A percentile compares a stretch with the other conserved stretches of the same genome.
phyloP scores from a whole-genome alignment of 495 filamentous ascomycete species.

The Hypoxylon subgilvum region DNA sequence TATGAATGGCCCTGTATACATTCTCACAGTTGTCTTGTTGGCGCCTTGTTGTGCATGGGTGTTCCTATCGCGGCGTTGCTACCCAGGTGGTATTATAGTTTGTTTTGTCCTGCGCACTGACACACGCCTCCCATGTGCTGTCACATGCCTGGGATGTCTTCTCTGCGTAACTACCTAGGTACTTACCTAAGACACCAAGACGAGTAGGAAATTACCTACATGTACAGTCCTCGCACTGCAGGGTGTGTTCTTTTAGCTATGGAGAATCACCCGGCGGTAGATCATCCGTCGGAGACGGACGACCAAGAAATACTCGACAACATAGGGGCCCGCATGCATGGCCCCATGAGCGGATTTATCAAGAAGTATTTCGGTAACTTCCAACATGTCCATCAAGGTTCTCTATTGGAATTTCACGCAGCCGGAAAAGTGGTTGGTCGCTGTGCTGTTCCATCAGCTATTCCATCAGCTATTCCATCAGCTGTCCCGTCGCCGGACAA shows the following conservation, averaged over 20 bases:
- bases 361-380: conserved; percentile 35
- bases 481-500: conserved; percentile 20
- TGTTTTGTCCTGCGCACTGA: too few relatives aligned
- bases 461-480: conserved; percentile 23
- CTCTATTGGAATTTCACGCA: conserved; percentile 22
- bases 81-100: too few relatives aligned
- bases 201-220: too few relatives aligned
- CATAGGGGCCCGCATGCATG: conserved; percentile 37
- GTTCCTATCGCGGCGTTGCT: too few relatives aligned
- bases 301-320: conserved; percentile 40
- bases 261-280: conserved; percentile 16
- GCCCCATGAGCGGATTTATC: conserved; percentile 37
- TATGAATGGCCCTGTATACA: too few relatives aligned
- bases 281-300: conserved; percentile 14
- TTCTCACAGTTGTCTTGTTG: too few relatives aligned
- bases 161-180: not conserved
- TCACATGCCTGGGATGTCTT: too few relatives aligned
- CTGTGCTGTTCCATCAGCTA: conserved; percentile 23
- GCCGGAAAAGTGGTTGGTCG: conserved; percentile 14
- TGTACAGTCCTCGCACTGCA: too few relatives aligned
- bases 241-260: conserved; percentile 9
- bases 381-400: conserved; percentile 26
- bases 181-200: too few relatives aligned
- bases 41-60: too few relatives aligned
- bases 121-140: too few relatives aligned